phyloP scores from a whole-genome alignment of 306 rosid genomes.

The Pyrus bretschneideri region DNA sequence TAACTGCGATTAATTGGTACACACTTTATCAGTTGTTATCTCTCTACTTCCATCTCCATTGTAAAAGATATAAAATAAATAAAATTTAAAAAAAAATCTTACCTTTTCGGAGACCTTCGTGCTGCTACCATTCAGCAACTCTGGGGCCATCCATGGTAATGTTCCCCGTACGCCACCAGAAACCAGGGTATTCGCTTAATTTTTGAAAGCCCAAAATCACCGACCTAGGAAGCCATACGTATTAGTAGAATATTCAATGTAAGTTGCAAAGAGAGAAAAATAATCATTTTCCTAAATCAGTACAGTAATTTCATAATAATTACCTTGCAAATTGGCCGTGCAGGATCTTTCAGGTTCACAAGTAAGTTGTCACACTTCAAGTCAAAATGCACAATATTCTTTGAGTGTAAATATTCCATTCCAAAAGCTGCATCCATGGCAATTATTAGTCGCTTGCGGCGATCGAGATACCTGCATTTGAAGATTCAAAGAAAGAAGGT shows the following conservation, averaged over 20 bases:
- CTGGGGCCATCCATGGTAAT: constrained; percentile 94
- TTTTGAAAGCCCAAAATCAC: constrained; percentile 87
- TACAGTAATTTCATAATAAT: background rate
- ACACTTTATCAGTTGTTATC: background rate
- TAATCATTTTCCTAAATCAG: background rate
- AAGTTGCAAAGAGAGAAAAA: background rate
- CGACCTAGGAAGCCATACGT: constrained; percentile 49
- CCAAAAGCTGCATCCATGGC: constrained; percentile 97
- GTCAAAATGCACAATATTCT: constrained; percentile 83
- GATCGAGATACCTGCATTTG: constrained; percentile 68
- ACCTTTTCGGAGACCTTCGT: constrained; percentile 89
- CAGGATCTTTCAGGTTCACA: constrained; percentile 79
- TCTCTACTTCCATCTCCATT: background rate
- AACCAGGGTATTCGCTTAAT: constrained; percentile 75
- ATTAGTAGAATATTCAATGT: background rate
- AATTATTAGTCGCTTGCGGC: constrained; percentile 76
- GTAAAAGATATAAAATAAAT: background rate
- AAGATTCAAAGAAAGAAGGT: constrained; percentile 1
- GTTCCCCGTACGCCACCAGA: constrained; percentile 95
- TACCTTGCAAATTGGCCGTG: constrained; percentile 88
- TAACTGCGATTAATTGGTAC: background rate
- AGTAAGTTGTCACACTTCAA: constrained; percentile 90
- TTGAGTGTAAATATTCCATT: constrained; percentile 88
- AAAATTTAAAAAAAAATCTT: background rate
- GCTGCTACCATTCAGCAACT: constrained; percentile 83